Percentiles rank a stretch among this genome's conserved stretches.
phyloP scores from a whole-genome alignment of 2,329 filamentous ascomycete genomes.

The Ceratocystis harringtonii region DNA sequence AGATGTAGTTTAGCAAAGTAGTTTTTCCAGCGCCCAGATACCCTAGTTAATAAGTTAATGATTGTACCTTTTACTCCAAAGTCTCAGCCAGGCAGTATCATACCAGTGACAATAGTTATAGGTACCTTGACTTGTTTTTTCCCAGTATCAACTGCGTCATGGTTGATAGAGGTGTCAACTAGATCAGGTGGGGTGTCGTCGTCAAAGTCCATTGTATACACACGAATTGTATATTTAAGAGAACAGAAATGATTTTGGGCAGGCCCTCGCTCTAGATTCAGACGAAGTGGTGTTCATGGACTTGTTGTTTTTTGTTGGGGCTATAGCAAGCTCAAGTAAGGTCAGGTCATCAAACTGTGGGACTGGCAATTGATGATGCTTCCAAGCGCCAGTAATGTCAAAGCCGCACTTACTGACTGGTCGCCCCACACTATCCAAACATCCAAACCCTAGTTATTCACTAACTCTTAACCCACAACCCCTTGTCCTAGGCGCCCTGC shows the following conservation, averaged over 20 bases:
- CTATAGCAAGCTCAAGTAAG: too few species aligned
- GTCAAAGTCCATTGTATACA: slow-evolving; percentile 41
- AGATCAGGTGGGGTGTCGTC: slow-evolving; percentile 55
- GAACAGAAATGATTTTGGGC: too few species aligned
- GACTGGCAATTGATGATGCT: too few species aligned
- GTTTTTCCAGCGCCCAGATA: slow-evolving; percentile 95
- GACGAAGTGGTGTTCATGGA: too few species aligned
- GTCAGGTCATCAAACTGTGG: too few species aligned
- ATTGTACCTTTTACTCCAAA: background rate
- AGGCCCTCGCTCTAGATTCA: too few species aligned
- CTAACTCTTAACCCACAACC: background rate
- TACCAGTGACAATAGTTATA: slow-evolving; percentile 72
- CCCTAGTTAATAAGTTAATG: slow-evolving; percentile 34
- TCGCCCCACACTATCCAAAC: background rate
- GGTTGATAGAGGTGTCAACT: slow-evolving; percentile 30
- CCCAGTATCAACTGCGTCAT: slow-evolving; percentile 26
- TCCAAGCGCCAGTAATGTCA: too few species aligned
- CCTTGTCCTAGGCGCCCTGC: background rate
- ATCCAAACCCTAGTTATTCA: background rate
- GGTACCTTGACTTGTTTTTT: slow-evolving; percentile 53
- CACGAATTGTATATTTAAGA: too few species aligned
- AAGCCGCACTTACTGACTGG: background rate
- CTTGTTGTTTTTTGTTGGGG: too few species aligned
- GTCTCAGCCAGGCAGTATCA: background rate
- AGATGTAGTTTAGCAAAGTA: slow-evolving; percentile 86